Evolutionary conservation across 2,329 filamentous ascomycete species (phyloP).

Genomic region (Ascochyta clinopodiicola): DNA sequence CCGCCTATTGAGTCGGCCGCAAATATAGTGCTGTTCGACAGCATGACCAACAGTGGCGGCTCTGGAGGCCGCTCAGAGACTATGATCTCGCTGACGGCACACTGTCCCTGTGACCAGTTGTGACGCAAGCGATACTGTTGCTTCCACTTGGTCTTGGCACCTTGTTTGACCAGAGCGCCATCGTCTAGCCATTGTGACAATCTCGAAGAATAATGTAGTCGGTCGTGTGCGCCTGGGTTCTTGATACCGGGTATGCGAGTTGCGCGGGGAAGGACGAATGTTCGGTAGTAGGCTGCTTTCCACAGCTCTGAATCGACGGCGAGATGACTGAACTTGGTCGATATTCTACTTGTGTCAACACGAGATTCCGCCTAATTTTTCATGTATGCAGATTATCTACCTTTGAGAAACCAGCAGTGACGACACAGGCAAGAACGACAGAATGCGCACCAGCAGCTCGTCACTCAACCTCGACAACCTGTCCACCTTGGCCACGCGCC

Average conservation of each 20-base stretch:
- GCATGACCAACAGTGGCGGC: slow-evolving; percentile 73
- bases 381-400: slow-evolving; percentile 45
- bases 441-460: slow-evolving; percentile 83
- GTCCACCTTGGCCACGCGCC: slow-evolving; percentile 57
- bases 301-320: slow-evolving; percentile 86
- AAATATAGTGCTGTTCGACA: slow-evolving; percentile 77
- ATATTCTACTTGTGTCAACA: slow-evolving; percentile 62
- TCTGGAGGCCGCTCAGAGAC: slow-evolving; percentile 61
- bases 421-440: slow-evolving; percentile 75
- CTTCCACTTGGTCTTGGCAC: slow-evolving; percentile 76
- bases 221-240: slow-evolving; percentile 47
- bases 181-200: slow-evolving; percentile 69
- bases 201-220: slow-evolving; percentile 60
- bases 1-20: slow-evolving; percentile 75
- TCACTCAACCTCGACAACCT: slow-evolving; percentile 78
- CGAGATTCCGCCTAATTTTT: background rate
- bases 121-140: slow-evolving; percentile 84
- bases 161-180: slow-evolving; percentile 60
- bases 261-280: slow-evolving; percentile 83
- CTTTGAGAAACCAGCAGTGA: slow-evolving; percentile 70
- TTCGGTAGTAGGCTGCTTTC: slow-evolving; percentile 86
- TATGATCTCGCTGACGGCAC: slow-evolving; percentile 78
- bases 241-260: slow-evolving; percentile 74
- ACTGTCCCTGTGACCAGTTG: slow-evolving; percentile 88
- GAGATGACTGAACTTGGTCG: slow-evolving; percentile 74